A percentile compares a stretch with the other conserved stretches of the same genome.
These are phyloP conservation scores for Apostasia shenzhenica DNA, from an alignment of 106 monocot species.

Conservation along the genomic window DNA sequence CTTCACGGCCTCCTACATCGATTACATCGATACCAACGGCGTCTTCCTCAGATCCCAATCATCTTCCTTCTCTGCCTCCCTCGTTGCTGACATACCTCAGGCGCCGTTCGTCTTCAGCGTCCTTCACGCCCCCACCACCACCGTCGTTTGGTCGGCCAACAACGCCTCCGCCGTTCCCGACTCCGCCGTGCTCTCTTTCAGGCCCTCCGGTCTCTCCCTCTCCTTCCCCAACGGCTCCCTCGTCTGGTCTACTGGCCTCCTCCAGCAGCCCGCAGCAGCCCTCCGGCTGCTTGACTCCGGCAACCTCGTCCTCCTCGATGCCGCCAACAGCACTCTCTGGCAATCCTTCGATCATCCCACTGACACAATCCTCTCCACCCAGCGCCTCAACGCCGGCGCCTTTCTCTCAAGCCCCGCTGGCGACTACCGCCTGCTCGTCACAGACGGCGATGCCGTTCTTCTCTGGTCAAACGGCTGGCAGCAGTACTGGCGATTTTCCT, in stretches of 20 bases:
- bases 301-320: slow-evolving; percentile 62
- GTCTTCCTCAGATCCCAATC: slow-evolving; percentile 45
- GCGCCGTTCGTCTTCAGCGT: slow-evolving; percentile 5
- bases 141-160: slow-evolving; percentile 69
- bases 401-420: slow-evolving; percentile 30
- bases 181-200: slow-evolving; percentile 35
- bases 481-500: slow-evolving; percentile 62
- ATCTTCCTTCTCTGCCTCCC: slow-evolving; percentile 25
- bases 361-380: slow-evolving; percentile 57
- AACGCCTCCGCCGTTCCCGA: slow-evolving; percentile 18
- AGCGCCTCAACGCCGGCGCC: slow-evolving; percentile 33
- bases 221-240: slow-evolving; percentile 12
- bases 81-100: slow-evolving; percentile 22
- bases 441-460: slow-evolving; percentile 27
- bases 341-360: slow-evolving; percentile 79
- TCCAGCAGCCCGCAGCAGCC: slow-evolving; percentile 20
- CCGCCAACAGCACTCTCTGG: slow-evolving; percentile 60
- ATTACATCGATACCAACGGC: slow-evolving; percentile 37
- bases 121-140: slow-evolving; percentile 50
- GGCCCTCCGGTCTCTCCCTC: slow-evolving; percentile 40
- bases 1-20: slow-evolving; percentile 40
- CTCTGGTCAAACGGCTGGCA: slow-evolving; percentile 34
- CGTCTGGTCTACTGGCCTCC: slow-evolving; percentile 58
- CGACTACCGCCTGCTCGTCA: slow-evolving; percentile 43
- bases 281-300: slow-evolving; percentile 68